These are phyloP conservation scores for Aspergillus sergii DNA, from an alignment of 2,329 filamentous ascomycete genomes.

Conservation along the genomic window DNA sequence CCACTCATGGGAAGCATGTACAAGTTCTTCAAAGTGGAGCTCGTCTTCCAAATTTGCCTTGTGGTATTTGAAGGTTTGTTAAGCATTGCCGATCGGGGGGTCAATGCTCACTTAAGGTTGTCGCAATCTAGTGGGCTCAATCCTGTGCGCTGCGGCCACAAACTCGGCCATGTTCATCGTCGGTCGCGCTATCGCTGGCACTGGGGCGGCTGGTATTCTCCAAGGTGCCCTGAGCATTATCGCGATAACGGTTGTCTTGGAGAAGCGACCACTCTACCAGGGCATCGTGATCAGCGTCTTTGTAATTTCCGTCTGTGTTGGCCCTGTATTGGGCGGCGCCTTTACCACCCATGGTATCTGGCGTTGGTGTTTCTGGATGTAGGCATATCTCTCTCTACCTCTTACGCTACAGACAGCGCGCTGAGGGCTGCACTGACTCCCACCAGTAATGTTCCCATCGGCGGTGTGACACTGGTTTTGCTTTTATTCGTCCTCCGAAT, in stretches of 20 bases:
- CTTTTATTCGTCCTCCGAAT: not conserved
- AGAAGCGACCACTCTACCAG: not conserved
- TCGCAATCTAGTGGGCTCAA: too few relatives aligned
- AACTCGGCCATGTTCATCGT: not conserved
- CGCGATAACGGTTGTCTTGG: not conserved
- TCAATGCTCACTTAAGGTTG: too few relatives aligned
- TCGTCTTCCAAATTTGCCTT: too few relatives aligned
- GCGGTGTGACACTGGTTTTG: not conserved
- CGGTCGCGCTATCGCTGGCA: not conserved
- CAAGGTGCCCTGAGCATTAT: not conserved
- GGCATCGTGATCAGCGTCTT: not conserved
- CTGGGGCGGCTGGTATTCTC: not conserved
- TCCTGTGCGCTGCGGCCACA: too few relatives aligned
- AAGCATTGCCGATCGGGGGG: too few relatives aligned
- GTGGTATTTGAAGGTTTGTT: too few relatives aligned
- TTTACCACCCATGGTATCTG: not conserved
- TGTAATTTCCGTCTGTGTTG: not conserved
- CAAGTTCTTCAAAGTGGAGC: too few relatives aligned
- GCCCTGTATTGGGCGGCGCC: not conserved
- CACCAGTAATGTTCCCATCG: not conserved
- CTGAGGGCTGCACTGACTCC: too few relatives aligned
- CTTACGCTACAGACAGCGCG: too few relatives aligned
- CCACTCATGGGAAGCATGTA: too few relatives aligned
- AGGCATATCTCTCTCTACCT: too few relatives aligned
- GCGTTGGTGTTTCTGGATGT: not conserved